A percentile compares a stretch with the other conserved stretches of the same genome.
Conservation (phyloP, 108 stramenopile genomes). For the Epithemia pelagica region DNA sequence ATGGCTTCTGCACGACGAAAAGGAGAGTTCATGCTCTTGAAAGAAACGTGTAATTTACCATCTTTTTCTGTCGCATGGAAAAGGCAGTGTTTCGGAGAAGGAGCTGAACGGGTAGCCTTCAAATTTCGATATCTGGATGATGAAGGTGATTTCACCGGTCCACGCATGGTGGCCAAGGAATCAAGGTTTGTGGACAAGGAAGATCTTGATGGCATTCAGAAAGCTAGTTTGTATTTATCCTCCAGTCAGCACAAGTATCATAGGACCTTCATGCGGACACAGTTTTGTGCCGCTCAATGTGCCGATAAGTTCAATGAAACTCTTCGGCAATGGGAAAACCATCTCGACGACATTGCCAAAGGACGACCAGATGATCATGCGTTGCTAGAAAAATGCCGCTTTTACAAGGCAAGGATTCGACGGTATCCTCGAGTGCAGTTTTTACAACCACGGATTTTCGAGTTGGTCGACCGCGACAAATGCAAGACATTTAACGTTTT, state of each 20-base stretch:
- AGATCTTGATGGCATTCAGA: slow-evolving; percentile 9
- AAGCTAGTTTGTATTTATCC: not conserved
- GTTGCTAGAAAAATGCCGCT: not conserved
- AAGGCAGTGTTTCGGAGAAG: slow-evolving; percentile 39
- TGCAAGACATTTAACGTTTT: slow-evolving; percentile 18
- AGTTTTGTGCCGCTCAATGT: slow-evolving; percentile 28
- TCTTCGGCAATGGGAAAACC: slow-evolving; percentile 4
- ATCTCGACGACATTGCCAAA: not conserved
- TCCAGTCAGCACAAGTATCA: slow-evolving; percentile 21
- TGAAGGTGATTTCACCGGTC: slow-evolving; percentile 27
- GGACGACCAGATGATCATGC: not conserved
- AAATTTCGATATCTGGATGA: slow-evolving; percentile 41
- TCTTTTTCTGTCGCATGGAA: slow-evolving; percentile 37
- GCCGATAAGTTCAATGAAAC: slow-evolving; percentile 39
- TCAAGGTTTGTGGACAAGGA: slow-evolving; percentile 29
- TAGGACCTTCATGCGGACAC: slow-evolving; percentile 38
- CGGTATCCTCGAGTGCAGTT: slow-evolving; percentile 10
- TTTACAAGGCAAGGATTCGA: slow-evolving; percentile 10
- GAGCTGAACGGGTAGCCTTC: slow-evolving; percentile 43
- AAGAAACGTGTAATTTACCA: not conserved
- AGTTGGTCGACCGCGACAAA: slow-evolving; percentile 7
- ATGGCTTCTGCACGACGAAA: not conserved
- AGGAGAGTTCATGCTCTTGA: not conserved
- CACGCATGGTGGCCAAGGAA: slow-evolving; percentile 48
- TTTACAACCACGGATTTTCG: not conserved